A percentile compares a stretch with the other conserved stretches of the same genome.
Conservation (phyloP, 2,329 filamentous ascomycete species). For the Aspergillus phoenicis region DNA sequence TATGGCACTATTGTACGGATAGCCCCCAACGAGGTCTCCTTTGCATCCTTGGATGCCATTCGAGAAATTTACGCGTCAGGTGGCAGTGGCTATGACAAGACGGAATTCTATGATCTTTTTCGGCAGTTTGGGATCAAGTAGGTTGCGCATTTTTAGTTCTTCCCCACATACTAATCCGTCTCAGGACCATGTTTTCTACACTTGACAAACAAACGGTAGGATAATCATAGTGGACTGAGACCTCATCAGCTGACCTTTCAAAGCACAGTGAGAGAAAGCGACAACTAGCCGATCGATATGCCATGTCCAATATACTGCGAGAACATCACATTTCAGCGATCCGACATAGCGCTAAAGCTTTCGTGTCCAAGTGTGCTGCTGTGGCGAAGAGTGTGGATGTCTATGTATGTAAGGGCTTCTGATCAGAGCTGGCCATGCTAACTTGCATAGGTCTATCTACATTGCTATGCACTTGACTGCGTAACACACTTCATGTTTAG, state of each 20-base stretch:
- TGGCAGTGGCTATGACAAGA: slow-evolving; percentile 42
- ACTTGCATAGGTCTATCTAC: slow-evolving; percentile 48
- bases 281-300: slow-evolving; percentile 67
- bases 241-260: slow-evolving; percentile 2
- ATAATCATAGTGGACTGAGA: no score
- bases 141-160: not conserved
- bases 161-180: accelerated
- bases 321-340: slow-evolving; percentile 60
- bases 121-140: slow-evolving; percentile 36
- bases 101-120: slow-evolving; percentile 40
- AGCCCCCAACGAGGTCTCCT: slow-evolving; percentile 35
- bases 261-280: slow-evolving; percentile 66
- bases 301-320: slow-evolving; percentile 67
- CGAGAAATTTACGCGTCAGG: slow-evolving; percentile 37
- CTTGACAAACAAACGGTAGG: slow-evolving; percentile 16
- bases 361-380: slow-evolving; percentile 57
- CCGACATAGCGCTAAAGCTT: slow-evolving; percentile 57
- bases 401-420: slow-evolving; percentile 54
- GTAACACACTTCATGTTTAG: slow-evolving; percentile 71
- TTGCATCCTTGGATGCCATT: slow-evolving; percentile 32
- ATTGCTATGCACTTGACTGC: slow-evolving; percentile 71
- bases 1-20: slow-evolving; percentile 35
- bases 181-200: slow-evolving; percentile 23
- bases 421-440: not conserved
- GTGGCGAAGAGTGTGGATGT: slow-evolving; percentile 57